Evolutionary conservation across 2,329 filamentous ascomycete genomes (phyloP), one percentile per base, ranked within the genome.

Genomic region (Penicillium sp.): DNA sequence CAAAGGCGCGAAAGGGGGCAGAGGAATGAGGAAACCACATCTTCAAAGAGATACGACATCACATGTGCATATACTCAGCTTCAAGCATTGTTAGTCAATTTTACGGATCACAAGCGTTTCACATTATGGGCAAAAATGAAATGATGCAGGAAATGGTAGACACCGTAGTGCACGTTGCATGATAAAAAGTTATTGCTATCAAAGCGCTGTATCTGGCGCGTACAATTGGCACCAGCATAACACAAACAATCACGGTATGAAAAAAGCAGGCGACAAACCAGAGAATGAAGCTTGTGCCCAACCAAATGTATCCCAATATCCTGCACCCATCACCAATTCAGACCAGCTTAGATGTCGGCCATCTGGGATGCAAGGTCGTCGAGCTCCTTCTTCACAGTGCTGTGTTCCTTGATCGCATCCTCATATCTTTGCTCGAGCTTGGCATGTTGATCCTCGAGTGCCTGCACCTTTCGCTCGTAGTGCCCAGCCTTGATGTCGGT

Each of bases 401-500:
- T 79, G 82, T 95, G 89, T 81, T 97, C 96, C 86, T 92, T 89
- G 69, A 88, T 78, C 88, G 96, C 95, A 77, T 97, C 93, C 80
- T 97, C 94, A 81, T 95, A 97, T 83, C 99, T 97, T 78, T 83
- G 75, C 83, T 97, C 94, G 92, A 92, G 97, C 78, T 92, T 86
- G 78, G 97, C 91, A 70, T 90, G 89, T 75, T 92, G 86, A 72
- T 85, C 82, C 81, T 99, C 94, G 72, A 97, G 87, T 70, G 94
- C 93, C 79, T 97, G 91, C 68, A 97, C 94, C 84, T 97, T 97
- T 80, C 94, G 94, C 83, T 99, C 94, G 79, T 93, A 97, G 82
- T 99, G 93, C 70, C 93, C 94, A 72, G 93, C 92, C 84, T 97
- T 97, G 80, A 97, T 91, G 76, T 99, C 94, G 80, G 94, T 97